phyloP scores from a whole-genome alignment of 2,329 filamentous ascomycete genomes.

The Monosporascus sp. region DNA sequence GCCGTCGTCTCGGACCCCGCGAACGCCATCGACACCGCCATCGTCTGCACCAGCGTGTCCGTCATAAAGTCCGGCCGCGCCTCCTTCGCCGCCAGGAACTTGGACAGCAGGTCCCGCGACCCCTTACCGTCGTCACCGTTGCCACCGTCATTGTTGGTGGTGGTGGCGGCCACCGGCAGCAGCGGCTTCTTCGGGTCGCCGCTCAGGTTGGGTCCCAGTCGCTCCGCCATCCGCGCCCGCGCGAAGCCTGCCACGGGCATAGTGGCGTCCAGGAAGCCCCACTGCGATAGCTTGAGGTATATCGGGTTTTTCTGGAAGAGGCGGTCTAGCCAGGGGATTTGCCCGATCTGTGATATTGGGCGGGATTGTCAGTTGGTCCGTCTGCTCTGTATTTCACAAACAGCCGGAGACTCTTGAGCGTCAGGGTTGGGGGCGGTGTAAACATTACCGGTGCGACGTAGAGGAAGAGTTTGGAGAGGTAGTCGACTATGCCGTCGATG shows the following conservation, averaged over 20 bases:
- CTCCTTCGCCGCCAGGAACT: constrained; percentile 65
- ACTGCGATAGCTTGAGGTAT: constrained; percentile 61
- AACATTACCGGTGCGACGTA: constrained; percentile 63
- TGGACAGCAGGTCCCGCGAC: constrained; percentile 59
- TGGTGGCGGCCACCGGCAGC: constrained; percentile 26
- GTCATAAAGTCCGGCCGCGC: constrained; percentile 67
- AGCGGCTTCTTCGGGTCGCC: constrained; percentile 27
- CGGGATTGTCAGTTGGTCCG: background rate
- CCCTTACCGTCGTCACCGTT: constrained; percentile 25
- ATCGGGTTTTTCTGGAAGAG: constrained; percentile 71
- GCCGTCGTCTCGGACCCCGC: constrained; percentile 78
- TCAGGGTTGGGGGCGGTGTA: constrained; percentile 3
- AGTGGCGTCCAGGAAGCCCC: constrained; percentile 61
- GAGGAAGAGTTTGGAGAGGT: constrained; percentile 58
- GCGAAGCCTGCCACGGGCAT: constrained; percentile 73
- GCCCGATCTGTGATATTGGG: constrained; percentile 50
- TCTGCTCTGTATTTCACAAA: constrained; percentile 1
- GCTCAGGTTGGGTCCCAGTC: constrained; percentile 42
- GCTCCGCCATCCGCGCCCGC: constrained; percentile 59
- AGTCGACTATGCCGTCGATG: constrained; percentile 67
- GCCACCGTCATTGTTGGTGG: constrained; percentile 19
- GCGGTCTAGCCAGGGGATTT: constrained; percentile 67
- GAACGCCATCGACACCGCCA: constrained; percentile 67
- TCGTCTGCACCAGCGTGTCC: constrained; percentile 62
- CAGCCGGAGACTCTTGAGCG: too few relatives aligned